phyloP scores from a whole-genome alignment of 2,329 filamentous ascomycete genomes.

The Fusarium sp. region DNA sequence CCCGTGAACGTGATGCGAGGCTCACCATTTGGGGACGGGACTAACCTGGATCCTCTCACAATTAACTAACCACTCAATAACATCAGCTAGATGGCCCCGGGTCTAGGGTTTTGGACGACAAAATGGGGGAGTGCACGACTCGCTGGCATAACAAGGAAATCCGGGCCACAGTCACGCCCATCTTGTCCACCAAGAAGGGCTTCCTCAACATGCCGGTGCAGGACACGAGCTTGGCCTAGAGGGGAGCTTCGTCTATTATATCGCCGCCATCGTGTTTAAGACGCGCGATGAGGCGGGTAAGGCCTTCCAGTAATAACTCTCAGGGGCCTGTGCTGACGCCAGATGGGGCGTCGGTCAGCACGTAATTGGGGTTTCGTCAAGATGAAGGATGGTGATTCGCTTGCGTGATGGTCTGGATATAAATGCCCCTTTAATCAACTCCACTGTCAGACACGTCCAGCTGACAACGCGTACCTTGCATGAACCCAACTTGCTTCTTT shows the following conservation, averaged over 20 bases:
- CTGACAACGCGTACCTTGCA: background rate
- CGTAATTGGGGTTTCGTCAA: too few relatives aligned
- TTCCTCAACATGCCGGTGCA: background rate
- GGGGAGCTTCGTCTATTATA: too few relatives aligned
- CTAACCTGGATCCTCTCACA: background rate
- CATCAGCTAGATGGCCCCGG: background rate
- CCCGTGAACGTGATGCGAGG: background rate
- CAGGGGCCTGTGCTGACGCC: too few relatives aligned
- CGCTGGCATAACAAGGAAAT: background rate
- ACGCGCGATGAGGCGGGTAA: too few relatives aligned
- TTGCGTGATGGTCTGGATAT: too few relatives aligned
- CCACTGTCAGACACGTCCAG: background rate
- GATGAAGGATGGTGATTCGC: too few relatives aligned
- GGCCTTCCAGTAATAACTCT: too few relatives aligned
- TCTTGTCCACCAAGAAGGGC: background rate
- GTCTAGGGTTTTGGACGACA: background rate
- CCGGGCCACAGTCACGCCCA: background rate
- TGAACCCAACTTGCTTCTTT: background rate
- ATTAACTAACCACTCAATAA: background rate
- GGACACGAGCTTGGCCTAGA: background rate
- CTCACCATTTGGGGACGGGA: background rate
- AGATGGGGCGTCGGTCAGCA: too few relatives aligned
- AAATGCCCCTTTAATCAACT: background rate
- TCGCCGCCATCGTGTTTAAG: too few relatives aligned
- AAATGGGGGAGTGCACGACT: background rate